Base-by-base conservation (phyloP, 2,329 filamentous ascomycete genomes). In the Incumbomyces delicatus region DNA sequence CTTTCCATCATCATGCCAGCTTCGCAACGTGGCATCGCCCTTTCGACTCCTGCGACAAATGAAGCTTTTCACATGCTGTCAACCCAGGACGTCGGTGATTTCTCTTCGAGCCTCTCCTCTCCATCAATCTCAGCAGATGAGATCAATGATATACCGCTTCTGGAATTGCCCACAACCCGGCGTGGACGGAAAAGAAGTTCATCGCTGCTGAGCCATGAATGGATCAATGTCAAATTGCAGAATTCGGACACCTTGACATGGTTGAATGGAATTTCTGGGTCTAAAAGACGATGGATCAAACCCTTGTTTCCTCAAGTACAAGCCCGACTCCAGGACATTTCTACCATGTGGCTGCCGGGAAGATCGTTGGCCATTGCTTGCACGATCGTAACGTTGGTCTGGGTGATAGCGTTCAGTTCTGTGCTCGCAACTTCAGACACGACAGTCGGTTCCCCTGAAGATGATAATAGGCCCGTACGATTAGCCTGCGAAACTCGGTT, bases 401-500 rank as follows among this genome's bases (percentile, higher is more conserved):
- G 29, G 41, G 12, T 43, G n/a, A n/a, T 32, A 18, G 29, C 20
- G 4, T 33, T 43, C 16, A 43, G 29, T 13, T 33, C 17, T 16
- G 41, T 35, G n/a, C 29, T 35, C 7, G 16, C 14, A 13, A 18
- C 33, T 17, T 33, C 29, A 8, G 22, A 13, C 7, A 6, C 17
- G 7, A 8, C 5, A 27, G 22, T 27, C 22, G 8, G 22, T 8
- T 27, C 8, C 22, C n/a, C 22, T 8, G 29, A 12, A n/a, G 14
- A n/a, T 22, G 8, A n/a, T 13, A 10, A 8, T 8, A 2, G 33
- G 41, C 29, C 31, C 13, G 29, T 43, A 11, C 12, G 41, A 17
- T 18, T 43, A 11, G 29, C 41, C 16, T 43, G 41, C 41, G 29
- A 32, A 6, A 33, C 41, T n/a, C 10, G 41, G 16, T 27, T 43